Evolutionary conservation across 495 filamentous ascomycete genomes (phyloP).

Genomic region (Tetracladium marchalianum): DNA sequence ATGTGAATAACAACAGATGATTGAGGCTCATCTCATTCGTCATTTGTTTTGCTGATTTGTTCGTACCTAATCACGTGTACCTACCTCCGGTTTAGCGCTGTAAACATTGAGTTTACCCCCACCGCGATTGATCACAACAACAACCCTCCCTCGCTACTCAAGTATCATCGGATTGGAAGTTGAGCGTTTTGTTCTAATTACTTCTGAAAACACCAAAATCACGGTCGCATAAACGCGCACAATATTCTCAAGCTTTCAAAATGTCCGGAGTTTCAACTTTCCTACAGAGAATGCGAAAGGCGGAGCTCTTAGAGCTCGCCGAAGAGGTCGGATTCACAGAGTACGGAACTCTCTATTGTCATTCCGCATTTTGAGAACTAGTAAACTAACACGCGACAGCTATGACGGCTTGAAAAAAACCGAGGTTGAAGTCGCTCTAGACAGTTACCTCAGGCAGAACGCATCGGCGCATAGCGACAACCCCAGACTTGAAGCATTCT

Average conservation of each 20-base stretch:
- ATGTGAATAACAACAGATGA: too few relatives aligned
- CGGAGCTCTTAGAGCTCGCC: slow-evolving; percentile 66
- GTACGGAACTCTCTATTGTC: slow-evolving; percentile 38
- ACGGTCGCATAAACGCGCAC: slow-evolving; percentile 41
- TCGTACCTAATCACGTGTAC: too few relatives aligned
- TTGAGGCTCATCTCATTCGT: too few relatives aligned
- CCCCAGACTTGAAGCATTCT: slow-evolving; percentile 63
- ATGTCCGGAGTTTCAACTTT: slow-evolving; percentile 56
- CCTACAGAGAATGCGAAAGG: slow-evolving; percentile 78
- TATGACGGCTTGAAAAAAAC: slow-evolving; percentile 63
- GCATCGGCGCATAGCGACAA: slow-evolving; percentile 48
- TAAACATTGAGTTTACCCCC: too few relatives aligned
- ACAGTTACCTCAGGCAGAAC: slow-evolving; percentile 64
- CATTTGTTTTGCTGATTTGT: too few relatives aligned
- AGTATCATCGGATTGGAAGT: neutral
- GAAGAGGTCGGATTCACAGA: slow-evolving; percentile 60
- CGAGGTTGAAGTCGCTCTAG: slow-evolving; percentile 71
- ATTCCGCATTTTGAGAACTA: neutral
- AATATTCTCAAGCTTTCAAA: slow-evolving; percentile 9
- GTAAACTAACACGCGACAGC: slow-evolving; percentile 32
- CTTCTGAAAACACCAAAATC: slow-evolving; percentile 12
- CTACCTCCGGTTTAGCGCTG: too few relatives aligned
- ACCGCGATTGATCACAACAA: too few relatives aligned
- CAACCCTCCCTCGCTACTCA: neutral
- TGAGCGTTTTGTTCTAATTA: neutral